Conservation (phyloP, 768 basidiomycete genomes). For the Naematelia encephala region DNA sequence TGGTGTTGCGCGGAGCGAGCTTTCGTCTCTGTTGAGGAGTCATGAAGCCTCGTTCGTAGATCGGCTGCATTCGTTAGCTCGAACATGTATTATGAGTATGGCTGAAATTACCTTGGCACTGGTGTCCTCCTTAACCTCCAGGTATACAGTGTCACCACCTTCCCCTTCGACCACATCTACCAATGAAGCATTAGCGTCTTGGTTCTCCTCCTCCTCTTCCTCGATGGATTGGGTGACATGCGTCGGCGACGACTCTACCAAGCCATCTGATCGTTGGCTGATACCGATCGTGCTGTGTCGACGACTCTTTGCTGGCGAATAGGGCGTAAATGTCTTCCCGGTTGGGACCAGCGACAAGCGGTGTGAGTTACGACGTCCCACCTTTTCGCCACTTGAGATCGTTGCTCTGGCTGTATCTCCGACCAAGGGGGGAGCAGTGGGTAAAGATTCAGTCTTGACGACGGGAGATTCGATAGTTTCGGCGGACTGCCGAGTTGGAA, state of each 20-base stretch:
- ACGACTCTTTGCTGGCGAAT: slow-evolving; percentile 32
- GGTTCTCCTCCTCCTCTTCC: slow-evolving; percentile 18
- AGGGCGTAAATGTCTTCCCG: slow-evolving; percentile 37
- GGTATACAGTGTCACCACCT: slow-evolving; percentile 41
- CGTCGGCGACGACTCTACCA: slow-evolving; percentile 7
- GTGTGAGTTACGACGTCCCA: slow-evolving; percentile 29
- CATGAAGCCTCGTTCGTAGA: slow-evolving; percentile 24
- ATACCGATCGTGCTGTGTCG: slow-evolving; percentile 28
- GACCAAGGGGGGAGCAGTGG: neutral
- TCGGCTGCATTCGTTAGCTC: slow-evolving; percentile 13
- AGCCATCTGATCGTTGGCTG: too few species aligned
- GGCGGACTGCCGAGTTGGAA: neutral
- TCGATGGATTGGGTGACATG: slow-evolving; percentile 16
- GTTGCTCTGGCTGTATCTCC: neutral
- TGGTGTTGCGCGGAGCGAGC: slow-evolving; percentile 25
- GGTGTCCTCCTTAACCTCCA: slow-evolving; percentile 34
- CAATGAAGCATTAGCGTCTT: slow-evolving; percentile 14
- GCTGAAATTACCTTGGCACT: slow-evolving; percentile 7
- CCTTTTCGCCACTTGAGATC: neutral
- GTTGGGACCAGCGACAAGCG: slow-evolving; percentile 35
- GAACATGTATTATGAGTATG: neutral
- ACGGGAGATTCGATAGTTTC: slow-evolving; percentile 10
- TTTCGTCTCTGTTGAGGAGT: slow-evolving; percentile 29
- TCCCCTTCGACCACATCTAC: slow-evolving; percentile 34
- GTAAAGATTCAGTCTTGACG: slow-evolving; percentile 8